Evolutionary conservation across 2,329 filamentous ascomycete species (phyloP).

Genomic region (Elsinoe arachidis): DNA sequence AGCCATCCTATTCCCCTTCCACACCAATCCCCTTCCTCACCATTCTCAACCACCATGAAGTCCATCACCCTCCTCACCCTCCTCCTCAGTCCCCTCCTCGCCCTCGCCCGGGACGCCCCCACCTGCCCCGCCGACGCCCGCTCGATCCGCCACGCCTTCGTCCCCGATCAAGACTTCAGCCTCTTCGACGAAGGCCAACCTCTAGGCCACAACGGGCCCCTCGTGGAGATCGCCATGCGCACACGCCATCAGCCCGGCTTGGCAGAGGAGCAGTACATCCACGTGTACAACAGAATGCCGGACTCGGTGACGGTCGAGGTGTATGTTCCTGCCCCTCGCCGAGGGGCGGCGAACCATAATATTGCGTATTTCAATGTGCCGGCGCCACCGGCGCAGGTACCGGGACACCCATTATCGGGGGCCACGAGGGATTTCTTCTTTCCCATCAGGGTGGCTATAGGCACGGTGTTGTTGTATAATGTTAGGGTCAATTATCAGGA

Average conservation of each 20-base stretch:
- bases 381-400: background rate
- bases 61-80: background rate
- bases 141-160: background rate
- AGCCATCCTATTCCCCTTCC: background rate
- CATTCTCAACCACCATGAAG: background rate
- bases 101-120: background rate
- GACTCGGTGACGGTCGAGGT: background rate
- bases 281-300: background rate
- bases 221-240: background rate
- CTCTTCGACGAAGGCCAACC: background rate
- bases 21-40: background rate
- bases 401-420: too few species aligned
- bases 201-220: background rate
- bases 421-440: background rate
- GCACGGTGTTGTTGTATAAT: too few species aligned
- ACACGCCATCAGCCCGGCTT: background rate
- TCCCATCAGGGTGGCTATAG: background rate
- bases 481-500: too few species aligned
- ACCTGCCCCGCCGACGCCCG: background rate
- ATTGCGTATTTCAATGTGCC: background rate
- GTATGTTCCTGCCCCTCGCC: background rate
- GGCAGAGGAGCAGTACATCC: background rate
- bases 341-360: background rate
- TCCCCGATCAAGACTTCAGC: background rate
- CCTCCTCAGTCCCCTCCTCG: background rate